Percentiles rank a stretch among this genome's conserved stretches.
These are phyloP conservation scores for Mucor sp. DNA, from an alignment of 371 early-diverging fungal species.

Conservation along the genomic window DNA sequence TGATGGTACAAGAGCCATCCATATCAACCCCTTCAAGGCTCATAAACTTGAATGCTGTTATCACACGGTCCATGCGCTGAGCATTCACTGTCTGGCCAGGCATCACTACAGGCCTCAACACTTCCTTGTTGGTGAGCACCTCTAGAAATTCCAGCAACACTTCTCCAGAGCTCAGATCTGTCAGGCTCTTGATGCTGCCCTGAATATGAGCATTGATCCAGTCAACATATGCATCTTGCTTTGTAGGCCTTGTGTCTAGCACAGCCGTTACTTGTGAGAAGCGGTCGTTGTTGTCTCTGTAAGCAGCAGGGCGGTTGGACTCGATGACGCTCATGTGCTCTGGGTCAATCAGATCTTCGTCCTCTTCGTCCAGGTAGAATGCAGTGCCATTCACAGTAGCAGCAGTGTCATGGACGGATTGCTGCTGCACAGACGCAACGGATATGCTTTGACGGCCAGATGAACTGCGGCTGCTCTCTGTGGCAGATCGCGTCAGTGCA, in stretches of 20 bases:
- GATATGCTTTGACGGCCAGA: slow-evolving; percentile 1
- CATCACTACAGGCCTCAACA: slow-evolving; percentile 18
- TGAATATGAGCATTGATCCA: slow-evolving; percentile 60
- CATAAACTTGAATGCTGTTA: slow-evolving; percentile 66
- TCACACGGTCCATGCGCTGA: slow-evolving; percentile 50
- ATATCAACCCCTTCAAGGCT: slow-evolving; percentile 57
- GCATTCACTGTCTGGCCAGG: slow-evolving; percentile 31
- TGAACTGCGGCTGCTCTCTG: slow-evolving; percentile 13
- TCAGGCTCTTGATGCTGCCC: slow-evolving; percentile 18
- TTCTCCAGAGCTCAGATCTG: slow-evolving; percentile 55
- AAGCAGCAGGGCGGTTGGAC: slow-evolving; percentile 2
- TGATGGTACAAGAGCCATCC: slow-evolving; percentile 56
- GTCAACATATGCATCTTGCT: slow-evolving; percentile 39
- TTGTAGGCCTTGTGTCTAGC: background rate
- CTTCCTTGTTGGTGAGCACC: slow-evolving; percentile 47
- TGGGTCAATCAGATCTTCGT: slow-evolving; percentile 52
- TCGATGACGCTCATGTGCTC: slow-evolving; percentile 28
- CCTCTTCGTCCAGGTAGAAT: slow-evolving; percentile 33
- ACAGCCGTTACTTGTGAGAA: background rate
- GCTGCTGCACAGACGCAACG: background rate
- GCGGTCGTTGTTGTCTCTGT: background rate
- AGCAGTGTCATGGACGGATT: background rate
- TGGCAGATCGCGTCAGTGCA: background rate
- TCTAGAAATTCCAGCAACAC: slow-evolving; percentile 54
- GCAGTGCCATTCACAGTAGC: background rate